Evolutionary conservation across 2,329 filamentous ascomycete species (phyloP).

Genomic region (Tolypocladium ophioglossoides): DNA sequence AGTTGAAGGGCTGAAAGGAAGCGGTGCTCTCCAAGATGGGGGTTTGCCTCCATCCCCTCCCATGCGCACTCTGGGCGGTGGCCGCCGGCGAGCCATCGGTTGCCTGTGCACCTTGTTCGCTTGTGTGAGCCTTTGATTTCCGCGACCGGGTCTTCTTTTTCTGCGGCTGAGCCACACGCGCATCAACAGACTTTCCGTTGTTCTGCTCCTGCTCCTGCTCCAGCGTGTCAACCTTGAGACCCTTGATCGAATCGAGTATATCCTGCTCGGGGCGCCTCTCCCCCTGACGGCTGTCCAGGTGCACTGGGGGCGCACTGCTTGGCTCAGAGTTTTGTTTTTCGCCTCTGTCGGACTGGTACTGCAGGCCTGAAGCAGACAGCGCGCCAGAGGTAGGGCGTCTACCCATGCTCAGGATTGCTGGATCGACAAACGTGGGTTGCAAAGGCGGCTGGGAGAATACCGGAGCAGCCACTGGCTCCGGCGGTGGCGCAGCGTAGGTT

Average conservation of each 20-base stretch:
- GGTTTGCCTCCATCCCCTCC: slow-evolving; percentile 49
- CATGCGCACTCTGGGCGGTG: slow-evolving; percentile 21
- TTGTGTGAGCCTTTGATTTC: slow-evolving; percentile 18
- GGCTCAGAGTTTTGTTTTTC: not conserved
- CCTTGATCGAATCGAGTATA: slow-evolving; percentile 15
- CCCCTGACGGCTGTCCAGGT: not conserved
- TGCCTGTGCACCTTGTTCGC: slow-evolving; percentile 14
- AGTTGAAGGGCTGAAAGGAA: slow-evolving; percentile 52
- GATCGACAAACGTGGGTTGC: slow-evolving; percentile 56
- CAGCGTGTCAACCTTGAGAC: slow-evolving; percentile 11
- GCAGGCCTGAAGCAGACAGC: slow-evolving; percentile 11
- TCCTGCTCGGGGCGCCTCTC: slow-evolving; percentile 12
- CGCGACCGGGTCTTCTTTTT: slow-evolving; percentile 21
- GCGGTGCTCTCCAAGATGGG: slow-evolving; percentile 49
- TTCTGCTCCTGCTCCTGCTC: slow-evolving; percentile 6
- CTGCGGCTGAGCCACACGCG: slow-evolving; percentile 12
- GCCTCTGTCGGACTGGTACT: slow-evolving; percentile 3
- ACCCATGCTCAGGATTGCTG: slow-evolving; percentile 66
- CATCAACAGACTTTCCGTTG: slow-evolving; percentile 10
- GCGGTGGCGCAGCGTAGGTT: slow-evolving; percentile 14
- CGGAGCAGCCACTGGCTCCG: slow-evolving; percentile 14
- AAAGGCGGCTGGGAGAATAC: slow-evolving; percentile 15
- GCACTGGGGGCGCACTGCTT: not conserved
- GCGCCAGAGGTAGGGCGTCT: slow-evolving; percentile 25
- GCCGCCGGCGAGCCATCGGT: slow-evolving; percentile 12